Evolutionary conservation across 2,329 filamentous ascomycete genomes (phyloP).

Genomic region (Scorias spongiosa): DNA sequence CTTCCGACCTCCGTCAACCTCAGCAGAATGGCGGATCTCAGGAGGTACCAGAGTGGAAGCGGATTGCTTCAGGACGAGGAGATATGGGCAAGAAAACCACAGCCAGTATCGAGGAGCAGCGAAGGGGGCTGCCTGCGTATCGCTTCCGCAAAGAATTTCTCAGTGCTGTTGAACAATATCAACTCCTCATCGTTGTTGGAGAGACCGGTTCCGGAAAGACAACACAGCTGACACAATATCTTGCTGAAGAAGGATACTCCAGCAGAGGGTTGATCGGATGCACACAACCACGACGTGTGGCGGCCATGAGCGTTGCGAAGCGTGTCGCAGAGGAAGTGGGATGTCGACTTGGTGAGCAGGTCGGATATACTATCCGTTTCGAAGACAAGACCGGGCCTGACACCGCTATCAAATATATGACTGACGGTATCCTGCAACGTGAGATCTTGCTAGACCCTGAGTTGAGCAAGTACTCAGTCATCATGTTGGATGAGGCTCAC

Average conservation of each 20-base stretch:
- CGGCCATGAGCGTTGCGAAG: constrained; percentile 93
- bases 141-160: constrained; percentile 78
- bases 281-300: constrained; percentile 91
- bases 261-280: constrained; percentile 85
- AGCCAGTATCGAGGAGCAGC: constrained; percentile 88
- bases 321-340: constrained; percentile 94
- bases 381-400: constrained; percentile 79
- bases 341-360: constrained; percentile 76
- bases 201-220: constrained; percentile 97
- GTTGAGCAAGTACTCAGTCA: constrained; percentile 77
- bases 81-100: constrained; percentile 74
- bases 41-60: constrained; percentile 83
- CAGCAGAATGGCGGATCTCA: constrained; percentile 44
- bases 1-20: constrained; percentile 63
- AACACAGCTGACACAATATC: constrained; percentile 86
- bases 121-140: constrained; percentile 77
- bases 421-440: constrained; percentile 92
- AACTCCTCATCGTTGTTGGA: constrained; percentile 88
- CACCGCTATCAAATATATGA: constrained; percentile 99
- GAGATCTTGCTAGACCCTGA: constrained; percentile 89
- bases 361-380: constrained; percentile 95
- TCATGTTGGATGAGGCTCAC: constrained; percentile 97
- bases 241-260: constrained; percentile 82
- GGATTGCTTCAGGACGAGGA: constrained; percentile 57
- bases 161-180: constrained; percentile 72